Percentiles rank a stretch among this genome's conserved stretches.
Conservation (phyloP, 225 moss, liverwort and hornwort genomes). For the Sphagnum contortum region DNA sequence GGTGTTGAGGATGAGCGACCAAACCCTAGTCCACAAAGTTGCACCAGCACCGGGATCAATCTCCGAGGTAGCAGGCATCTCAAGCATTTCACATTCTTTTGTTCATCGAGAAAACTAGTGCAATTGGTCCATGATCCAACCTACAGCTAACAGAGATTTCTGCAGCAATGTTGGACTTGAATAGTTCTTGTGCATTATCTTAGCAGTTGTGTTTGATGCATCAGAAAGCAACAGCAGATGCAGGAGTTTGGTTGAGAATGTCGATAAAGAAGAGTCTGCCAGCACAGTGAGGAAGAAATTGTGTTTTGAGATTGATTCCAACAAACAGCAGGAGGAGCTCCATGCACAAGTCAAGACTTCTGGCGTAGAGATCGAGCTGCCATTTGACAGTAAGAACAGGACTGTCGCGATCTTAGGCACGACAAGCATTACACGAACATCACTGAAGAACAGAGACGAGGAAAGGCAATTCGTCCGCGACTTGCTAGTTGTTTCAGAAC, state of each 20-base stretch:
- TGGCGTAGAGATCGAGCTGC: slow-evolving; percentile 14
- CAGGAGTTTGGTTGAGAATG: too few relatives aligned
- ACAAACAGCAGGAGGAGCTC: not conserved
- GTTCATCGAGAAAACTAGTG: too few relatives aligned
- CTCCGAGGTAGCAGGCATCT: slow-evolving; percentile 7
- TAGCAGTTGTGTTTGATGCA: slow-evolving; percentile 5
- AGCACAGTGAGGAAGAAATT: slow-evolving; percentile 7
- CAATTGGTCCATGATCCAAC: not conserved
- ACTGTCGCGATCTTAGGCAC: slow-evolving; percentile 17
- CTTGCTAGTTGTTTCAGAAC: slow-evolving; percentile 51
- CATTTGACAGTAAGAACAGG: slow-evolving; percentile 27
- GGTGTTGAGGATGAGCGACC: slow-evolving; percentile 46
- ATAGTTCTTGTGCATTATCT: not conserved
- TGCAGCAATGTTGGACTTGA: not conserved
- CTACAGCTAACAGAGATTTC: not conserved
- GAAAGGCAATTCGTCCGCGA: slow-evolving; percentile 64
- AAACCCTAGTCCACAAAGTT: slow-evolving; percentile 28
- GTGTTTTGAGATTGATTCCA: slow-evolving; percentile 5
- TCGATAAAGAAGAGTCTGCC: too few relatives aligned
- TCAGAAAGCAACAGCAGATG: not conserved
- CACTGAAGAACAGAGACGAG: slow-evolving; percentile 39
- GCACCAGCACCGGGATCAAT: slow-evolving; percentile 2
- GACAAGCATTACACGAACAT: slow-evolving; percentile 11
- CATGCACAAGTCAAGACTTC: not conserved
- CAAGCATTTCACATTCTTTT: too few relatives aligned